Base-by-base conservation (phyloP, 768 basidiomycete genomes). In the Rhizopogon sp. region DNA sequence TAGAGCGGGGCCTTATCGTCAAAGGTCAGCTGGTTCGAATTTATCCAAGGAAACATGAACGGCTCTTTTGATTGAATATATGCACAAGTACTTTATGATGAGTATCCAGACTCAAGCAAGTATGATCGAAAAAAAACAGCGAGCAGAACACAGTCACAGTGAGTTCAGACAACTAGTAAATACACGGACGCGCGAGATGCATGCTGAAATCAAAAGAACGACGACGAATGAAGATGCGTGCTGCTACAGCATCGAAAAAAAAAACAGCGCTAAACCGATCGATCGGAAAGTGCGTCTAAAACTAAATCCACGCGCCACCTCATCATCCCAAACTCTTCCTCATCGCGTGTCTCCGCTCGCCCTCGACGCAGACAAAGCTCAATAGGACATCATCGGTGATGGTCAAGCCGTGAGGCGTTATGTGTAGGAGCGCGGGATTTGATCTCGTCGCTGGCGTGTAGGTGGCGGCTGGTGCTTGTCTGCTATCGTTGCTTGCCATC, bases 401-500 rank as follows among this genome's bases (percentile, higher is more conserved):
- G 20, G 68, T 69, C 8, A 69, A 37, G 0, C 68, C 68, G 39
- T 69, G 68, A 14, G 68, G 68, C 5, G 68, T 71, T 56, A 69
- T 58, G 58, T 69, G 68, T 51, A 69, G 64, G 47, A 69, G 50
- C 1, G 64, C 68, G 0, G 68, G 68, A 59, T 69, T 69, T 14
- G 53, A 42, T 46, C 66, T 50, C 10, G 62, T 39, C 2, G 62
- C 61, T 39, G 66, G 70, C 9, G 59, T 46, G 35, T 65, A 69
- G 3, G 68, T 71, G 20, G 68, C 68, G 1, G 64, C 61, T 14
- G 68, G 70, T 3, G 64, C 68, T 42, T 69, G 69, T 56, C 37
- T 69, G 55, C 68, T 69, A 25, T 69, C 68, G 56, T 69, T 67
- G 58, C 70, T 71, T 2, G 64, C 62, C 62, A 69, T 63, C 68